Base-by-base conservation (phyloP, 148 eudicot genomes). In the Dysphania ambrosioides region DNA sequence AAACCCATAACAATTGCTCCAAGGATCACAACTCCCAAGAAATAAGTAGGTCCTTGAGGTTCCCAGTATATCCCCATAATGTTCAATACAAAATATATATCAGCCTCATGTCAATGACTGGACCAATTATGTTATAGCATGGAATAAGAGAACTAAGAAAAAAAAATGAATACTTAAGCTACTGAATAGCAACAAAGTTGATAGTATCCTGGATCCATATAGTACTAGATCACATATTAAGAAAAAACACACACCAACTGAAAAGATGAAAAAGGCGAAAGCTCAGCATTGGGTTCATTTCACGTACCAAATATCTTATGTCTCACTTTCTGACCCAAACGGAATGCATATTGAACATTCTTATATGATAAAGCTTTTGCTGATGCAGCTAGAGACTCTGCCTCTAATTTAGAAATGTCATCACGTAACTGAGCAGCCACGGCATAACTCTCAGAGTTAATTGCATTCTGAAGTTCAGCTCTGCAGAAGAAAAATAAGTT, bases 321-420 rank as follows among this genome's bases (percentile, higher is more conserved):
- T 79, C 75, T 85, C 80, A 95, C 88, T 90, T 85, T 95, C 83
- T 95, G 98, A 67, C 98, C 98, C 87, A 95, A 84, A 72, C 93
- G 97, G 78, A 92, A 90, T 68, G 76, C 80, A 81, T 86, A 92
- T 36, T 87, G 86, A 70, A 90, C 87, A 81, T 77, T 90, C 77
- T 83, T 88, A 86, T 79, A 92, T 27, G 90, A 87, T 80, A 85
- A 86, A 79, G 88, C 96, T 79, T 85, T 92, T 66, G 92, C 89
- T 36, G 97, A 86, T 71, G 90, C 93, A 78, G 91, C 88, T 42
- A 95, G 79, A 57, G 98, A 89, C 81, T 88, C 87, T 34, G 92
- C 87, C 85, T 92, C 97, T 60, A 90, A 74, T 80, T 90, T 90
- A 51, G 97, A 83, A 76, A 95, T 92, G 76, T 86, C 79, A 87